Evolutionary conservation across 331 rosid genomes (phyloP), one percentile per base, ranked within the genome.

Genomic region (Pyrus hybrid): DNA sequence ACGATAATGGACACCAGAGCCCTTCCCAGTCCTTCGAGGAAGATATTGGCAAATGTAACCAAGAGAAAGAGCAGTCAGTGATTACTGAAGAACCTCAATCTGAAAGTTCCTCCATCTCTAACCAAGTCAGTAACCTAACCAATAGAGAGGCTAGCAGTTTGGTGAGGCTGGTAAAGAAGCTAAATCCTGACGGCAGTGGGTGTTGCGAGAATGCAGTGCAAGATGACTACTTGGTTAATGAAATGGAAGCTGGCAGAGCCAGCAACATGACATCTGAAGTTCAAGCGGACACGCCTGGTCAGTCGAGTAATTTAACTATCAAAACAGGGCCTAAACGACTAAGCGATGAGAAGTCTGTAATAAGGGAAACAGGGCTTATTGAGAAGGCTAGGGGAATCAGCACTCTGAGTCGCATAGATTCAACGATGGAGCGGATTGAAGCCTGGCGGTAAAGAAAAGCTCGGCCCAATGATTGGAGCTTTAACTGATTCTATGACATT

Each of bases 391-490:
- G 41, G 77, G 85, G 80, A 62, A 88, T 73, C 53, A 77, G 87
- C 84, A 90, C 77, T 33, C 75, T 85, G 74, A 86, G 86, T 49
- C 61, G 65, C 74, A 75, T 76, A 30, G 85, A 83, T 71, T 87
- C 91, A 65, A 85, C 80, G 85, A 77, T 56, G 7, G 91, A 91
- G 81, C 73, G 86, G 69, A 83, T 83, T 13, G 89, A 89, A 83
- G 89, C 93, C 2, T 89, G 93, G 92, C 76, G 90, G 47, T 91
- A 76, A 87, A 82, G 78, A 56, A 70, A 76, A 60, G 73, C 77
- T 78, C 26, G 16, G 9, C n/a, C 41, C 28, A 67, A 43, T 2
- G 74, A 35, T 28, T 10, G 72, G 68, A 17, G 29, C 78, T 74
- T 71, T 77, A 84, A 78, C 78, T 84, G 87, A 77, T 76, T 78